Base-by-base conservation (phyloP, 2,329 filamentous ascomycete species). In the Phyllosticta citrichinensis region DNA sequence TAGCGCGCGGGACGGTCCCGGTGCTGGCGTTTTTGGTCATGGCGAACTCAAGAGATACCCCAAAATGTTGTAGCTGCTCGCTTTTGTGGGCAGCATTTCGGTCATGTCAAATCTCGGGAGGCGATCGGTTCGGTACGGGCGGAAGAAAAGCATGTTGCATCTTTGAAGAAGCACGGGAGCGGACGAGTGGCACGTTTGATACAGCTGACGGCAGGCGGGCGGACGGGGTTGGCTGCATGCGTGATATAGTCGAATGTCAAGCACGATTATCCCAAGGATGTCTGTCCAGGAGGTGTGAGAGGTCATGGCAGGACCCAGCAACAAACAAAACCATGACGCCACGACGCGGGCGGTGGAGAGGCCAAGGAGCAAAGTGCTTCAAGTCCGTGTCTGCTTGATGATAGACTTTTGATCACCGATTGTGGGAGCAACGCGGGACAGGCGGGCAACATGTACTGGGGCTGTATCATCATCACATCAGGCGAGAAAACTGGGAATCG, bases 11-110 rank as follows among this genome's bases (percentile, higher is more conserved):
- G 40, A 47, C 2, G 4, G 17, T 5, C 35, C 40, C 40, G 59
- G 30, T 52, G 59, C 59, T 54, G 59, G 54, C 54, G 53, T 56
- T 61, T 61, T 50, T 30, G 55, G 53, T 61, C 52, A 57, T 40
- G 56, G 59, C 59, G 14, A 47, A 47, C 14, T 60, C 58, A 61
- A 30, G 47, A 61, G 59, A 61, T 61, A 61, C 59, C 59, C 58
- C 58, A 30, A 30, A 27, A 27, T 53, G 56, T 61, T 61, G 59
- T 57, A 61, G 59, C 59, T 57, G 59, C 52, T 27, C 59, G 55
- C 59, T 61, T 61, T 61, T n/a, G 59, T 47, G 59, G 33, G 20
- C 59, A 47, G 59, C 59, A 57, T 17, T 57, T 57, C 12, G 40
- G 55, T 61, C 58, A 60, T 61, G 59, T 61, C 50, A 47, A 53